Base-by-base conservation (phyloP, 192 early-diverging fungal genomes). In the Coemansia sp. region DNA sequence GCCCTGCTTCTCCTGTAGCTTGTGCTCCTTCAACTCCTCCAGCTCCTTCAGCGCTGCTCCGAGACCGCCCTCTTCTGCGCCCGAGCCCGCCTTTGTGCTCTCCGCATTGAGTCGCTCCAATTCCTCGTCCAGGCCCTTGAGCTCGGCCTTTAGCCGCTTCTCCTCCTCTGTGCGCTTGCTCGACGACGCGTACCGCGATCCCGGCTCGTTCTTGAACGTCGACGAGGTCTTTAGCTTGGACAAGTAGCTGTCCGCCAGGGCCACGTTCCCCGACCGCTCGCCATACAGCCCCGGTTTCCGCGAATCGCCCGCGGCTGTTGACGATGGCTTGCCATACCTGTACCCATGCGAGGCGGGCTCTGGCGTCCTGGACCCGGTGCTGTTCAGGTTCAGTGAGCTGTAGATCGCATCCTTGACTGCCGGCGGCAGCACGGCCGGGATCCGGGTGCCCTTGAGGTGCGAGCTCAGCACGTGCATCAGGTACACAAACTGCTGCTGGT, bases 401-500 rank as follows among this genome's bases (percentile, higher is more conserved):
- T 77, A 63, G 13, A 77, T 64, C 9, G 56, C 63, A 43, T 73
- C 65, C 16, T 66, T 67, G 22, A 77, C 56, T 0, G 60, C 51
- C 14, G 64, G 48, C 37, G 75, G 61, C 46, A 77, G 52, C 29
- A 51, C 45, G 3, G 32, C 27, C 9, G 75, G 75, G 13, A 73
- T 38, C 5, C 13, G 43, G 6, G 49, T 54, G 20, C 75, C 75
- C 3, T 44, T 51, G 21, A 27, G n/a, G 16, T 37, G 34, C 37
- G 53, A 26, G 27, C 34, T 51, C 20, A 77, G 57, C 5, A 73
- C 47, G 21, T 77, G 75, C 19, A 77, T 32, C 10, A 77, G 49
- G 22, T 68, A 61, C 2, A 59, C 40, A 38, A 77, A 77, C 43
- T 77, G 75, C 51, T 77, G 65, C 34, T 62, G 51, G 54, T 77